Base-by-base conservation (phyloP, 2,329 filamentous ascomycete species). In the Clarireedia homoeocarpa region DNA sequence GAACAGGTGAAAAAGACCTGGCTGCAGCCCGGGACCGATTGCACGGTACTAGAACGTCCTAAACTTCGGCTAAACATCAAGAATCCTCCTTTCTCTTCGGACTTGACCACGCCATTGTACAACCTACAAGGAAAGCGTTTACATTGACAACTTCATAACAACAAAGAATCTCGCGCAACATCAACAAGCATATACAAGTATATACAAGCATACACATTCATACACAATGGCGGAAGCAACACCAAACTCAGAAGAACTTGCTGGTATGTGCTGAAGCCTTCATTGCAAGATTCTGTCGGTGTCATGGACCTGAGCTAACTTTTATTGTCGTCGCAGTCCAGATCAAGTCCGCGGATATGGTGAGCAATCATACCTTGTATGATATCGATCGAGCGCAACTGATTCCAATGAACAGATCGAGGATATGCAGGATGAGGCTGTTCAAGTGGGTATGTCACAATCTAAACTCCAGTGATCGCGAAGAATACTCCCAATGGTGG, bases 271-370 rank as follows among this genome's bases (percentile, higher is more conserved):
- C 47, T 51, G 14, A 14, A n/a, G 24, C 38, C 15, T n/a, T 44
- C 26, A 40, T 15, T 14, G 20, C 14, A 15, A 27, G 24, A 23
- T 26, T n/a, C 6, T 10, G 23, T 26, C 23, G 20, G 7, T 27
- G 12, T 47, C 44, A 47, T 24, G 20, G 34, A 36, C 39, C 10
- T 34, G 38, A n/a, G 55, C 62, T 64, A 59, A 62, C n/a, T 39
- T 44, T 40, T 52, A 27, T 42, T 10, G 39, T 48, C 42, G 17
- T 48, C 36, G 48, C 51, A 99, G 94, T 90, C 61, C 91, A 96
- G 76, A 86, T 99, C 74, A 99, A 99, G 79, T 96, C 91, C 66
- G 92, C 90, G 58, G 94, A 99, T 71, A 99, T 99, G 94, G 94
- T 97, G 80, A 73, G 77, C 53, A 48, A 38, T 47, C 7, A n/a